Evolutionary conservation across 345 rosid genomes (phyloP), one percentile per base, ranked within the genome.

Genomic region (Citrus glauca): DNA sequence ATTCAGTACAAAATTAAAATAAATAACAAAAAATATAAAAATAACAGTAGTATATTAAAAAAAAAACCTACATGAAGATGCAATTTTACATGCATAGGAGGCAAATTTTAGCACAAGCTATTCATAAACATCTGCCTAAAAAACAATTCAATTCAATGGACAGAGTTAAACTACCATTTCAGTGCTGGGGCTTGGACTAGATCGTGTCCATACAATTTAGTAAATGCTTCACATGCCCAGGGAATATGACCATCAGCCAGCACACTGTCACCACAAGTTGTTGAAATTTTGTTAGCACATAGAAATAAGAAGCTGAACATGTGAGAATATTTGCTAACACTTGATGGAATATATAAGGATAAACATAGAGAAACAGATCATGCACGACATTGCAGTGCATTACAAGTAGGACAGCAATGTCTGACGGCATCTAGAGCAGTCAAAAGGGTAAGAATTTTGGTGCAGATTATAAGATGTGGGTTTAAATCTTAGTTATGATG

Each of bases 161-260:
- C 72, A 55, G 53, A 38, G 27, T 56, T 28, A 67, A 40, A 24
- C 66, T 91, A 96, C 99, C 99, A 92, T 71, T 81, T 81, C 77
- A 94, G 89, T 9, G 91, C 66, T 2, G 98, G 95, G 45, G 88
- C 79, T 86, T 76, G 85, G 78, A 91, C 88, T 81, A 97, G 92
- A 81, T 86, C 87, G 45, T 66, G 86, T 33, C 97, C 94, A 40
- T 97, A 97, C 81, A 93, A 81, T 82, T 85, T 88, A 33, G 99
- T 88, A 87, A 97, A 97, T 56, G 96, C 94, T 82, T 97, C 98
- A 37, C 98, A 94, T 37, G 98, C 98, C 99, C 99, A 97, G n/a
- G 99, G 91, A 79, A 94, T 93, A 81, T 94, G 99, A 50, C 99
- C 98, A 79, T 97, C 99, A 68, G 98, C 99, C 82, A 94, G 84